Evolutionary conservation across 257 asterid species (phyloP).

Genomic region (Rhazya stricta): DNA sequence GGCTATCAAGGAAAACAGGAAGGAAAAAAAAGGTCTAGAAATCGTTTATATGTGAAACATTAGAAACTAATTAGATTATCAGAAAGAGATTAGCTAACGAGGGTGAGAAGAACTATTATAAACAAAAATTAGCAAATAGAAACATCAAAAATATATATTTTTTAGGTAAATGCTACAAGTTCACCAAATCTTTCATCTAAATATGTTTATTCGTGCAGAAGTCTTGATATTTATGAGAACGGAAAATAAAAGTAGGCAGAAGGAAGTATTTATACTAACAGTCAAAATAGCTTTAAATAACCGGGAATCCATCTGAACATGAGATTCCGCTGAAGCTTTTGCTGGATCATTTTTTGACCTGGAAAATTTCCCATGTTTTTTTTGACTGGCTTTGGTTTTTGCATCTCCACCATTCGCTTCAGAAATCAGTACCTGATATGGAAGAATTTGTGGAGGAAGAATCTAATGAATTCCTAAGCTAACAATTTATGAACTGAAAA

Average conservation of each 20-base stretch:
- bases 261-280: conserved; percentile 38
- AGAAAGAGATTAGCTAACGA: not conserved
- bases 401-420: conserved; percentile 46
- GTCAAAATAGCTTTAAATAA: conserved; percentile 77
- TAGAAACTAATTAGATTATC: not conserved
- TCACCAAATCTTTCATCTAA: not conserved
- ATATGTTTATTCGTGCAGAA: no score
- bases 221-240: not conserved
- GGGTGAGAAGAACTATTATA: not conserved
- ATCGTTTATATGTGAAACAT: not conserved
- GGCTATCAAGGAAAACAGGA: not conserved
- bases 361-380: conserved; percentile 31
- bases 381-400: conserved; percentile 24
- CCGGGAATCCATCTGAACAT: conserved; percentile 93
- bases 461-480: not conserved
- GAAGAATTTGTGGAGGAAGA: not conserved
- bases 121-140: not conserved
- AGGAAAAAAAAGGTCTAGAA: not conserved
- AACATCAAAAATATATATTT: not conserved
- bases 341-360: conserved; percentile 39
- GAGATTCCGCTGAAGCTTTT: conserved; percentile 45
- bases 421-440: conserved; percentile 72
- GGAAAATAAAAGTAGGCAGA: conserved; percentile 8
- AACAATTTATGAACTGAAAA: not conserved
- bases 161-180: not conserved